Percentiles rank a stretch among this genome's conserved stretches.
Evolutionary conservation across 2,329 filamentous ascomycete species (phyloP).

Genomic region (Coleophoma crateriformis): DNA sequence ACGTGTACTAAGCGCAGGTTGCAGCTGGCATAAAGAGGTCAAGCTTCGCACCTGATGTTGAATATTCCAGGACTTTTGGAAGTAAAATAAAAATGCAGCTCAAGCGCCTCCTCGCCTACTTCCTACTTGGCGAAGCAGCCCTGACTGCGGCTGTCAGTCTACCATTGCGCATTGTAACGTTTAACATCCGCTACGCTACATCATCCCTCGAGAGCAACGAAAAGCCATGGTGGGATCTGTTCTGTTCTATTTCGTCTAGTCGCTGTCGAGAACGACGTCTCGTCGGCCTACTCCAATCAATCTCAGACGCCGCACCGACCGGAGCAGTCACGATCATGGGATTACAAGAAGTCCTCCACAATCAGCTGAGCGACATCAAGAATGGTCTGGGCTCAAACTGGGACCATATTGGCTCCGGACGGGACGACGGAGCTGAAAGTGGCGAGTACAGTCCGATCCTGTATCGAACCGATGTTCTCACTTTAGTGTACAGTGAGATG

Average conservation of each 20-base stretch:
- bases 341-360: conserved; percentile 42
- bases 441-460: conserved; percentile 59
- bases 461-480: conserved; percentile 47
- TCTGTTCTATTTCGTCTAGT: conserved; percentile 7
- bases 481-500: conserved; percentile 43
- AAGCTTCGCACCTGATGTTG: background rate
- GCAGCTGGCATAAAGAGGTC: background rate
- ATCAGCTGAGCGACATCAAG: conserved; percentile 37
- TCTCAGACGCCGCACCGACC: conserved; percentile 23
- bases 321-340: conserved; percentile 32
- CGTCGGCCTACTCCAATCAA: conserved; percentile 31
- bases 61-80: background rate
- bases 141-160: background rate
- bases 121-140: background rate
- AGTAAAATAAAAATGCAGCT: background rate
- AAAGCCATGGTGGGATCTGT: conserved; percentile 30
- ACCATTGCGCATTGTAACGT: conserved; percentile 35
- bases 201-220: conserved; percentile 26
- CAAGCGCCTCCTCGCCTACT: background rate
- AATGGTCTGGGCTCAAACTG: conserved; percentile 28
- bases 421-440: conserved; percentile 41
- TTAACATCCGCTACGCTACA: conserved; percentile 45
- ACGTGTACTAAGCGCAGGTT: too few relatives aligned
- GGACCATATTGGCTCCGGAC: conserved; percentile 38
- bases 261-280: conserved; percentile 27